Percentiles rank a stretch among this genome's conserved stretches.
These are phyloP conservation scores for Phycomyces blakesleeanus DNA, from an alignment of 192 early-diverging fungal species.

Conservation along the genomic window DNA sequence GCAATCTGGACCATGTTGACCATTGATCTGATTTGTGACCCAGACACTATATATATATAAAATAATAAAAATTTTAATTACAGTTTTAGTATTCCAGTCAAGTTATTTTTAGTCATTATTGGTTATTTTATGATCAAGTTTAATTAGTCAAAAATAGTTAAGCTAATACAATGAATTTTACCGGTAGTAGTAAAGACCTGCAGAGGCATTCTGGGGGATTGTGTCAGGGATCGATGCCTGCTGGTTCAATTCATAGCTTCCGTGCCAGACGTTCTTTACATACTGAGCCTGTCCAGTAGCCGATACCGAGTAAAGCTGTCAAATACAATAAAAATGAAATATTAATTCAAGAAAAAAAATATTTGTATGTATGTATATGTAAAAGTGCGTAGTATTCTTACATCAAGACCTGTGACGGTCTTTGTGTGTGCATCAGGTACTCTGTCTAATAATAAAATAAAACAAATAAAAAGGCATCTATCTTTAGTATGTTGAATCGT, in stretches of 20 bases:
- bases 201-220: slow-evolving; percentile 6
- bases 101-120: too few species aligned
- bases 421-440: slow-evolving; percentile 17
- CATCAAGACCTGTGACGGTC: slow-evolving; percentile 27
- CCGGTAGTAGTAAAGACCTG: slow-evolving; percentile 36
- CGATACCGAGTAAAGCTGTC: slow-evolving; percentile 11
- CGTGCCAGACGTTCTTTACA: slow-evolving; percentile 23
- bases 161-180: neutral
- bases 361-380: too few species aligned
- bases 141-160: too few species aligned
- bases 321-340: neutral
- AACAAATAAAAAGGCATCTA: neutral
- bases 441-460: slow-evolving; percentile 8
- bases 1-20: slow-evolving; percentile 33
- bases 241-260: slow-evolving; percentile 21
- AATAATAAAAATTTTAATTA: neutral
- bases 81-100: too few species aligned
- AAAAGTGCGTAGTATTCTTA: neutral
- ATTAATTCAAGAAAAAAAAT: too few species aligned
- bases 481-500: neutral
- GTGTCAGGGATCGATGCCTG: slow-evolving; percentile 21
- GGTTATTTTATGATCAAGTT: too few species aligned
- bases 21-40: slow-evolving; percentile 30
- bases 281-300: slow-evolving; percentile 15
- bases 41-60: slow-evolving; percentile 24